These are phyloP conservation scores for Fusarium clavum DNA, from an alignment of 2,329 filamentous ascomycete species.

Conservation along the genomic window DNA sequence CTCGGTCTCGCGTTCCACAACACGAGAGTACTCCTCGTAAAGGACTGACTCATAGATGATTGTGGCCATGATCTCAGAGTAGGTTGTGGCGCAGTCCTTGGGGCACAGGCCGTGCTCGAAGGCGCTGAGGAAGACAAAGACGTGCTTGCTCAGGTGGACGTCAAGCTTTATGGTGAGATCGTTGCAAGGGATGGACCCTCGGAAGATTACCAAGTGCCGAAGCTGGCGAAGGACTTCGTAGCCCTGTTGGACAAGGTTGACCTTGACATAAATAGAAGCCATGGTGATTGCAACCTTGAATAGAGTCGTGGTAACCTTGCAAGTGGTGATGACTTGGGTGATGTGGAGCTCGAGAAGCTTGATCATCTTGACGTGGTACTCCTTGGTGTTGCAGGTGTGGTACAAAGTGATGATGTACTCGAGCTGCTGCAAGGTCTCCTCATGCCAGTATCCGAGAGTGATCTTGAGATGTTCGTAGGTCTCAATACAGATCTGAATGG, in stretches of 20 bases:
- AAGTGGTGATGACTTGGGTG: conserved; percentile 54
- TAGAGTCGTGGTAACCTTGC: conserved; percentile 56
- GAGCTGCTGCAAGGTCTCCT: conserved; percentile 57
- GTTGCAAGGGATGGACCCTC: conserved; percentile 49
- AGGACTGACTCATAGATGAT: conserved; percentile 43
- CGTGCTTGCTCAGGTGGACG: conserved; percentile 50
- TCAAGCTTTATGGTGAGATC: conserved; percentile 55
- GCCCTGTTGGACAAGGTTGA: conserved; percentile 54
- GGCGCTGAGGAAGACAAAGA: conserved; percentile 59
- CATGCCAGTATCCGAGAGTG: conserved; percentile 59
- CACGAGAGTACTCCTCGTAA: conserved; percentile 43
- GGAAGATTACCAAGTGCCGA: conserved; percentile 61
- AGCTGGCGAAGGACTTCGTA: conserved; percentile 60
- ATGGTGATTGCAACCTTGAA: conserved; percentile 61
- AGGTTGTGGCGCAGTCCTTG: conserved; percentile 49
- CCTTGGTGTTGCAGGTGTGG: conserved; percentile 52
- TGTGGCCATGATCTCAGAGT: conserved; percentile 55
- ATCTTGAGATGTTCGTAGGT: conserved; percentile 57
- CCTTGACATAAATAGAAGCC: conserved; percentile 58
- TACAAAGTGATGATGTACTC: conserved; percentile 57
- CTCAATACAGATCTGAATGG: conserved; percentile 52
- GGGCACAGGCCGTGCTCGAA: conserved; percentile 57
- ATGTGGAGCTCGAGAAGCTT: conserved; percentile 55
- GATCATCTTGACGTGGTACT: conserved; percentile 53
- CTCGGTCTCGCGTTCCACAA: conserved; percentile 34